These are phyloP conservation scores for Starmerella vaccinii DNA, from an alignment of 805 yeast genomes.

Conservation along the genomic window DNA sequence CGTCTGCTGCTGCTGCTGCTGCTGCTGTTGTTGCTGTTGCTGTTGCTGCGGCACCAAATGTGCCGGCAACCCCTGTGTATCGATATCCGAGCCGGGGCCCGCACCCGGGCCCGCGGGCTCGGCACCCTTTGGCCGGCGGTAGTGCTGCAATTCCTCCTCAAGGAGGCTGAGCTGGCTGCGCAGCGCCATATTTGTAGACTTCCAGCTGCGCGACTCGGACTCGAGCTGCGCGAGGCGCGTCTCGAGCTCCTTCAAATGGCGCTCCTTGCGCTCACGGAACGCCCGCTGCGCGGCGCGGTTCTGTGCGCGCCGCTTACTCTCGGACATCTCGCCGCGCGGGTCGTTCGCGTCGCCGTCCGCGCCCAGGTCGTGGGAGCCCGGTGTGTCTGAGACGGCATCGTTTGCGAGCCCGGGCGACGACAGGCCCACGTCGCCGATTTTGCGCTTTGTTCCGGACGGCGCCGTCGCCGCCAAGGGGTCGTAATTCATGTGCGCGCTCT, in stretches of 20 bases:
- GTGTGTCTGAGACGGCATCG: neutral
- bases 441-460: constrained; percentile 3
- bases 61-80: constrained; percentile 6
- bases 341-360: neutral
- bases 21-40: neutral
- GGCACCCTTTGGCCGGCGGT: constrained; percentile 31
- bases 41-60: constrained; percentile 1
- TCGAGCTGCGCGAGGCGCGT: constrained; percentile 65
- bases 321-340: constrained; percentile 3
- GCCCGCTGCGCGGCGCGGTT: constrained; percentile 83
- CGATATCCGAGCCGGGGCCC: neutral
- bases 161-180: constrained; percentile 66
- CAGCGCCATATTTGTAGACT: constrained; percentile 62
- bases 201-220: constrained; percentile 54
- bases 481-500: constrained; percentile 6
- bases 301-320: constrained; percentile 76
- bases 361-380: neutral
- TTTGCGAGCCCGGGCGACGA: neutral
- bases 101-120: neutral
- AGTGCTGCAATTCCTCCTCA: constrained; percentile 57
- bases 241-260: constrained; percentile 74
- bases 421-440: constrained; percentile 1
- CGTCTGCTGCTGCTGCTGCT: neutral
- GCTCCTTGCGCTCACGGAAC: constrained; percentile 86
- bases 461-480: constrained; percentile 1